Evolutionary conservation across 2,329 filamentous ascomycete genomes (phyloP).

Genomic region (Zasmidium angulare): DNA sequence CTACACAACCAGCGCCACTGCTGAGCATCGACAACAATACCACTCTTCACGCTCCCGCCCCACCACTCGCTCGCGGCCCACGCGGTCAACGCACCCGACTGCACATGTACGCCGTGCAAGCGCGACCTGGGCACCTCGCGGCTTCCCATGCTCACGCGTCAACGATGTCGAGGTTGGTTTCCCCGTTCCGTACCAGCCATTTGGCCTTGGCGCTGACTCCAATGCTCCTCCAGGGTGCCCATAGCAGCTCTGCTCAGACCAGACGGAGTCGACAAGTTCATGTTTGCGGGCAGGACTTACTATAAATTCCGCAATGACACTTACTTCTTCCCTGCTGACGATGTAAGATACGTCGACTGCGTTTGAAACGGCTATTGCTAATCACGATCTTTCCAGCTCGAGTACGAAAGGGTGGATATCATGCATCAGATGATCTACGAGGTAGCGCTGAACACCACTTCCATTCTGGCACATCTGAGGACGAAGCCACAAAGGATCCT

Average conservation of each 20-base stretch:
- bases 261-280: conserved; percentile 20
- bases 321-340: conserved; percentile 26
- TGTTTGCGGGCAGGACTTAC: conserved; percentile 20
- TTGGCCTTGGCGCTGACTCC: neutral
- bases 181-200: neutral
- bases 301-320: conserved; percentile 19
- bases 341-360: conserved; percentile 12
- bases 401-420: conserved; percentile 25
- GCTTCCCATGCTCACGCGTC: conserved; percentile 6
- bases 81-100: neutral
- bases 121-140: conserved; percentile 14
- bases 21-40: neutral
- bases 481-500: conserved; percentile 52
- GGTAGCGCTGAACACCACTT: conserved; percentile 39
- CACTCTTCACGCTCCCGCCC: neutral
- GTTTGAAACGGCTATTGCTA: neutral
- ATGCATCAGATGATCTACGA: conserved; percentile 25
- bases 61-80: neutral
- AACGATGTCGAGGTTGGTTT: conserved; percentile 25
- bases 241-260: conserved; percentile 24
- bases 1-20: conserved; percentile 4
- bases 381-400: conserved; percentile 12
- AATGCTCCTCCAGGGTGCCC: conserved; percentile 14
- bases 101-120: conserved; percentile 23
- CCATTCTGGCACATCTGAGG: conserved; percentile 37